Conservation (phyloP, 768 basidiomycete species). For the Paxillus ammoniavirescens region DNA sequence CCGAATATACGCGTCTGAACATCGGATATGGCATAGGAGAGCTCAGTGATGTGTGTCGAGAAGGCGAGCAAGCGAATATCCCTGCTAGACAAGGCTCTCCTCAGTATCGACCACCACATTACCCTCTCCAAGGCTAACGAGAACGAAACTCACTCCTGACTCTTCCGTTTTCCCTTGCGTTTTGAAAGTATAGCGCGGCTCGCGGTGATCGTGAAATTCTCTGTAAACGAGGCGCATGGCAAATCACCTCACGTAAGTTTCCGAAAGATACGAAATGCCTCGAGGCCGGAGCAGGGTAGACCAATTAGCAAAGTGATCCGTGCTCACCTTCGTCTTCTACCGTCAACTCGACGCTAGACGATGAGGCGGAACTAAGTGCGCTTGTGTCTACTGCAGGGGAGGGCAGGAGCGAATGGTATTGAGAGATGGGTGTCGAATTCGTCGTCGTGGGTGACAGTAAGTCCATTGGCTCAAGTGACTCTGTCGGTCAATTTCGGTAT, state of each 20-base stretch:
- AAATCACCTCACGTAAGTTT: conserved; percentile 34
- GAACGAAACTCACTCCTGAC: conserved; percentile 61
- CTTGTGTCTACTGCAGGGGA: conserved; percentile 22
- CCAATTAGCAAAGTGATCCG: conserved; percentile 16
- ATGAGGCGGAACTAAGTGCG: conserved; percentile 28
- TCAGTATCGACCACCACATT: conserved; percentile 26
- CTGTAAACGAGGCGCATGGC: conserved; percentile 38
- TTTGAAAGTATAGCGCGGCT: conserved; percentile 43
- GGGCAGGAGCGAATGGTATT: conserved; percentile 32
- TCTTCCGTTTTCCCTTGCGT: conserved; percentile 52
- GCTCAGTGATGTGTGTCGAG: conserved; percentile 84
- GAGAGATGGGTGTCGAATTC: conserved; percentile 31
- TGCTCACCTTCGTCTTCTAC: conserved; percentile 63
- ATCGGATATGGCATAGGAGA: conserved; percentile 84
- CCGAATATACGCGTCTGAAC: conserved; percentile 91
- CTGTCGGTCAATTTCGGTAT: conserved; percentile 5
- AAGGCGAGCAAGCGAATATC: conserved; percentile 75
- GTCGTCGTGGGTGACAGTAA: conserved; percentile 24
- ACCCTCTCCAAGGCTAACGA: conserved; percentile 18
- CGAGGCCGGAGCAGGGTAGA: conserved; percentile 14
- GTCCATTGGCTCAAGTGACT: conserved; percentile 14
- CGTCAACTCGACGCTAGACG: conserved; percentile 55
- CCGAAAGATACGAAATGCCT: conserved; percentile 26
- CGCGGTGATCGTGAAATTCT: conserved; percentile 71
- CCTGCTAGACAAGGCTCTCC: conserved; percentile 39